A percentile compares a stretch with the other conserved stretches of the same genome.
phyloP scores from a whole-genome alignment of 805 yeast genomes.

The Ogataea sp. region DNA sequence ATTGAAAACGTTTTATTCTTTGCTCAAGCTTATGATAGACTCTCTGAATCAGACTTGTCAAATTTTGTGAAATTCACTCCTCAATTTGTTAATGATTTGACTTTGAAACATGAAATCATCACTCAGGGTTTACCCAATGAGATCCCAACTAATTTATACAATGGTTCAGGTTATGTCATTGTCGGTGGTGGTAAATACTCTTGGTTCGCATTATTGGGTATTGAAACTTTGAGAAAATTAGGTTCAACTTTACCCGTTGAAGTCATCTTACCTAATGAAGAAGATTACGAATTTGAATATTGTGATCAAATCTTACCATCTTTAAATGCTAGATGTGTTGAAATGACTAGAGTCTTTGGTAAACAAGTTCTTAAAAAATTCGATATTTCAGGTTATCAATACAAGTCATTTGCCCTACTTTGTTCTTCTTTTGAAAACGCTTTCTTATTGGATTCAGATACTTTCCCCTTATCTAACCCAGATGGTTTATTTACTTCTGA shows the following conservation, averaged over 20 bases:
- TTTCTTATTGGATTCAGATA: conserved; percentile 68
- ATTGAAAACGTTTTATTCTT: conserved; percentile 23
- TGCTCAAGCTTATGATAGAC: conserved; percentile 17
- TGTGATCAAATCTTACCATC: conserved; percentile 58
- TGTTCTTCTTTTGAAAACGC: conserved; percentile 69
- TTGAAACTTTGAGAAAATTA: conserved; percentile 54
- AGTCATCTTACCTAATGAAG: conserved; percentile 63
- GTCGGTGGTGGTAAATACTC: conserved; percentile 80
- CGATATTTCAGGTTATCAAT: conserved; percentile 57
- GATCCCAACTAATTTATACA: conserved; percentile 18
- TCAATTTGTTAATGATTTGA: conserved; percentile 24
- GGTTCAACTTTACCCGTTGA: conserved; percentile 75
- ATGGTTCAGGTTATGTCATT: conserved; percentile 46
- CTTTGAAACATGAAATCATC: conserved; percentile 23
- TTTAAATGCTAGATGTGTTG: conserved; percentile 59
- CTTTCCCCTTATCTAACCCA: conserved; percentile 60
- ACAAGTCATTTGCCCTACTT: conserved; percentile 60
- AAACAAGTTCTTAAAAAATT: conserved; percentile 36
- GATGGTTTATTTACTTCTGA: conserved; percentile 49
- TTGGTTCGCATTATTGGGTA: conserved; percentile 59
- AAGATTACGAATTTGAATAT: conserved; percentile 64
- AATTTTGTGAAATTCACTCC: conserved; percentile 21
- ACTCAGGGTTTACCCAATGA: conserved; percentile 20
- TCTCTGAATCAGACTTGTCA: conserved; percentile 20
- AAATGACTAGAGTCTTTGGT: conserved; percentile 57